Evolutionary conservation across 768 basidiomycete genomes (phyloP).

Genomic region (Myochromella boudieri): DNA sequence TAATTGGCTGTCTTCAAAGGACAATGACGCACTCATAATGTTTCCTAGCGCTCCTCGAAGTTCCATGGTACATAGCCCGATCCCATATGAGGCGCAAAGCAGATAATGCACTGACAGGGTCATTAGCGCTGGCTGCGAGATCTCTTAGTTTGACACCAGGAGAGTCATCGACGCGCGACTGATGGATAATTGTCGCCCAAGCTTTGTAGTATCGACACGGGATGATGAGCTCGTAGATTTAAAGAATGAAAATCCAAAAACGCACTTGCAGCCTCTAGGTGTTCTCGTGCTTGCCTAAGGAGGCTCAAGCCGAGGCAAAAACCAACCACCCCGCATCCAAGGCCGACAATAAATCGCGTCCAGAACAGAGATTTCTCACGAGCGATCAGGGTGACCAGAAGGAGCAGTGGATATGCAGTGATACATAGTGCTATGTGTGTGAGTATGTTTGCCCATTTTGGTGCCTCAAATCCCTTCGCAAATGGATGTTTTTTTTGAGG

Average conservation of each 20-base stretch:
- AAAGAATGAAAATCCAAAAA: neutral
- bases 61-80: constrained; percentile 30
- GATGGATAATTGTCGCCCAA: constrained; percentile 46
- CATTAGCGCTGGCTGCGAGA: constrained; percentile 30
- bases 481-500: constrained; percentile 25
- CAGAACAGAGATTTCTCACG: constrained; percentile 34
- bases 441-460: constrained; percentile 28
- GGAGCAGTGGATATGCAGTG: constrained; percentile 32
- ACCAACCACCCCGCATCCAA: constrained; percentile 34
- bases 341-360: constrained; percentile 36
- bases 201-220: constrained; percentile 22
- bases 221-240: neutral
- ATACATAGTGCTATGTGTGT: constrained; percentile 31
- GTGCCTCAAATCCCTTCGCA: constrained; percentile 29
- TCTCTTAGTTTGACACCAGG: constrained; percentile 37
- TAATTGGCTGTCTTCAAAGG: too few species aligned
- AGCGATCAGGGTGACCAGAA: constrained; percentile 29
- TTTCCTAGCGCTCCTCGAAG: constrained; percentile 27
- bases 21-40: constrained; percentile 37
- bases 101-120: constrained; percentile 26
- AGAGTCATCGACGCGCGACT: constrained; percentile 27
- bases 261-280: constrained; percentile 39
- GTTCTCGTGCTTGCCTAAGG: constrained; percentile 24
- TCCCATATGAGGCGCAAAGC: constrained; percentile 36
- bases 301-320: constrained; percentile 31